phyloP scores from a whole-genome alignment of 1,284 basidiomycete genomes.

The Erythrobasidium hasegawianum region DNA sequence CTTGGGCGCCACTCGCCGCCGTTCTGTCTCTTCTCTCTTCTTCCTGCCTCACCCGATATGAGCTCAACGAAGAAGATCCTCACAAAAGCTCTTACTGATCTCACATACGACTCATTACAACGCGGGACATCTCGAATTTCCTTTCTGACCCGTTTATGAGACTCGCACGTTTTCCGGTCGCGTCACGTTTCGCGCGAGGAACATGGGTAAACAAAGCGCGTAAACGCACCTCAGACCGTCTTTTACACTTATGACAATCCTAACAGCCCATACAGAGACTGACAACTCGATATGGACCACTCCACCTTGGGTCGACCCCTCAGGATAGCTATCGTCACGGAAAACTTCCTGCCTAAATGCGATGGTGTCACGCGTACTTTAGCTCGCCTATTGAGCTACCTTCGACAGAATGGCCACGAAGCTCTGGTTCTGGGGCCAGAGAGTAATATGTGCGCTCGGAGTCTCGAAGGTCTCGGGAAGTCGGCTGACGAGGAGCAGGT shows the following conservation, averaged over 20 bases:
- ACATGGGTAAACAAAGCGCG: too few species aligned
- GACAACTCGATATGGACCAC: not conserved
- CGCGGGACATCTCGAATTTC: not conserved
- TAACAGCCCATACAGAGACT: not conserved
- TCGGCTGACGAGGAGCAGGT: constrained; percentile 39
- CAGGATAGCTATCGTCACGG: constrained; percentile 51
- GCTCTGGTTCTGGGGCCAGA: constrained; percentile 57
- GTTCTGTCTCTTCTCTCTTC: too few species aligned
- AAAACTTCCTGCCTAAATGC: constrained; percentile 57
- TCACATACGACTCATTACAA: too few species aligned
- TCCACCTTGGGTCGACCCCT: constrained; percentile 14
- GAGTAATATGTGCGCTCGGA: constrained; percentile 52
- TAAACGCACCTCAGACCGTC: too few species aligned
- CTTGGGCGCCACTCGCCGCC: too few species aligned
- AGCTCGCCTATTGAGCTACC: constrained; percentile 57
- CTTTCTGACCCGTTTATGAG: not conserved
- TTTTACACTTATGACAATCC: too few species aligned
- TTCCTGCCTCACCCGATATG: too few species aligned
- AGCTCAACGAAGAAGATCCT: too few species aligned
- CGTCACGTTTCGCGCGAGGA: not conserved
- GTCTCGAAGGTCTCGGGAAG: not conserved
- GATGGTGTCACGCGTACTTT: constrained; percentile 50
- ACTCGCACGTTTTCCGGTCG: not conserved
- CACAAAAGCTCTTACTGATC: too few species aligned
- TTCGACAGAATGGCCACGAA: constrained; percentile 56